phyloP scores from a whole-genome alignment of 768 basidiomycete species.

The Lanmaoa rubissima region DNA sequence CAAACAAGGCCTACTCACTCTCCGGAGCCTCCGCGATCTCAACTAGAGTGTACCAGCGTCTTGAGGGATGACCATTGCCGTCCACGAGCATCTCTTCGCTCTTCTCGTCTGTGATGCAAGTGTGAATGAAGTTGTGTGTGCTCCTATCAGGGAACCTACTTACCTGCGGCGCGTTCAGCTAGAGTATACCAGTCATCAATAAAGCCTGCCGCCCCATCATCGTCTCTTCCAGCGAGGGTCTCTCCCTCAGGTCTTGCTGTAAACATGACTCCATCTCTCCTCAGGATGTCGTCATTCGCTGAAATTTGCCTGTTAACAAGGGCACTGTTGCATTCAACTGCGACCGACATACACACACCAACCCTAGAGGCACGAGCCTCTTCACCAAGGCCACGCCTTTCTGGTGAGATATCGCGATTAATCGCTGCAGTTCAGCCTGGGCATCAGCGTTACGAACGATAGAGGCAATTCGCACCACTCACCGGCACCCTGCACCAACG shows the following conservation, averaged over 20 bases:
- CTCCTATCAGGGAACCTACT: not conserved
- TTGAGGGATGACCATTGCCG: not conserved
- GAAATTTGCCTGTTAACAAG: not conserved
- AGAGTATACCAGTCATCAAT: not conserved
- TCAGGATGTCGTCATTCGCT: not conserved
- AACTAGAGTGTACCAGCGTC: slow-evolving; percentile 9
- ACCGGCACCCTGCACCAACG: slow-evolving; percentile 7
- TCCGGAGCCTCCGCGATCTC: slow-evolving; percentile 1
- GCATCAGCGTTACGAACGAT: not conserved
- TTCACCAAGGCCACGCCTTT: not conserved
- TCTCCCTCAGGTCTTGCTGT: not conserved
- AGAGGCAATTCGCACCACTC: not conserved
- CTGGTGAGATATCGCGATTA: not conserved
- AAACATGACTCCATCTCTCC: not conserved
- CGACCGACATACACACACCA: slow-evolving; percentile 2
- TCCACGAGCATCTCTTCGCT: not conserved
- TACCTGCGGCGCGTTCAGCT: not conserved
- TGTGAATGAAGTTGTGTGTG: not conserved
- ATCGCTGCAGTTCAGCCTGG: slow-evolving; percentile 1
- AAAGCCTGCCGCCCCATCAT: not conserved
- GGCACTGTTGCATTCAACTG: not conserved
- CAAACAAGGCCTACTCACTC: not conserved
- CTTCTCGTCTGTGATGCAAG: not conserved
- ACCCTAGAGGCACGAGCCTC: not conserved
- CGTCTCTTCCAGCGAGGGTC: not conserved